Base-by-base conservation (phyloP, 768 basidiomycete genomes). In the Clitopilus passeckerianus region DNA sequence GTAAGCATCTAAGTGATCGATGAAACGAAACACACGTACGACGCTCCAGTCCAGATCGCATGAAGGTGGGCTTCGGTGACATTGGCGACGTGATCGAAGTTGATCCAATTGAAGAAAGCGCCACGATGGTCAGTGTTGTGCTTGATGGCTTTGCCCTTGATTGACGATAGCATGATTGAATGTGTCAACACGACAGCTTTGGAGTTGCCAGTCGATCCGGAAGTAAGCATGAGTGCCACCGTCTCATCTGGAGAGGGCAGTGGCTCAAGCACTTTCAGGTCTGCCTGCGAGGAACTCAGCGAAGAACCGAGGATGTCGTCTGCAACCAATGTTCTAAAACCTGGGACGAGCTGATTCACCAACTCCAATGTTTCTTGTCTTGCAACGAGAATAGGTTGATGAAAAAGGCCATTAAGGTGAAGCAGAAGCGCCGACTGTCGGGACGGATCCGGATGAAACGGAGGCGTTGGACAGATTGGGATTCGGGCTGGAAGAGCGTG, bases 41-140 rank as follows among this genome's bases (percentile, higher is more conserved):
- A 53, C 12, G 71, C 74, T 18, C 62, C 71, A 5, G 70, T 50
- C n/a, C 71, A 63, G 22, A 75, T 71, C 0, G 75, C 66, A 27
- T 68, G 67, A 1, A 77, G 53, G 53, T 78, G 77, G 61, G 75
- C 70, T 56, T 77, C 76, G 6, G 75, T 66, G 0, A 75, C 69
- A 30, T 72, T 75, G 1, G 77, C 76, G 37, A 77, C 74, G 54
- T 77, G 76, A 46, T 77, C 77, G 50, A 77, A 74, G 20, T 74
- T 74, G 6, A 78, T 75, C 76, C 76, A 77, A 64, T 78, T 77
- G 60, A 77, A 61, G 52, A 76, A 64, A n/a, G 60, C 70, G 10
- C 73, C 69, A 7, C 63, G 56, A 0, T 70, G 63, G 3, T 69
- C 70, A n/a, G 77, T 61, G 0, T 64, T 66, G 27, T 75, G 75